These are phyloP conservation scores for Cyclotella distinguenda DNA, from an alignment of 108 stramenopile genomes.

Conservation along the genomic window DNA sequence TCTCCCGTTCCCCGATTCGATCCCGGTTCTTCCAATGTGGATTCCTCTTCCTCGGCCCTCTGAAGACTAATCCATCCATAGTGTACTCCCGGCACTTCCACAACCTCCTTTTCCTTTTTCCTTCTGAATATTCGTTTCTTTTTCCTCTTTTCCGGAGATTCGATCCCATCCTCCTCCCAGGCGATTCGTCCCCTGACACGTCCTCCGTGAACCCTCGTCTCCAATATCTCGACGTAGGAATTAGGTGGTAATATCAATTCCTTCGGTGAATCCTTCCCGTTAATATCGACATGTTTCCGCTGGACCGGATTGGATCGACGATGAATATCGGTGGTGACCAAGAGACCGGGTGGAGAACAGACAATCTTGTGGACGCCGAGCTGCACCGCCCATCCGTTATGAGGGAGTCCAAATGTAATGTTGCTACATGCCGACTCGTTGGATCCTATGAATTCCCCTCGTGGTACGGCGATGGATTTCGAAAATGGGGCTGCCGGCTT, in stretches of 20 bases:
- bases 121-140: conserved; percentile 5
- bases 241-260: conserved; percentile 21
- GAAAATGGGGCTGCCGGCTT: neutral
- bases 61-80: conserved; percentile 39
- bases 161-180: conserved; percentile 14
- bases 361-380: conserved; percentile 33
- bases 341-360: conserved; percentile 22
- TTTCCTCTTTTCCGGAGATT: neutral
- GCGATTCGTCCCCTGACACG: conserved; percentile 26
- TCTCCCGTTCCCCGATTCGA: conserved; percentile 1
- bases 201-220: conserved; percentile 31
- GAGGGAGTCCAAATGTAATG: neutral
- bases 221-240: conserved; percentile 28
- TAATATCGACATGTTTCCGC: conserved; percentile 5
- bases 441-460: neutral
- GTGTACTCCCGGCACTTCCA: neutral
- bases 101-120: conserved; percentile 10
- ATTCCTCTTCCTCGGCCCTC: conserved; percentile 30
- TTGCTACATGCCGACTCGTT: conserved; percentile 1
- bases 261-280: neutral
- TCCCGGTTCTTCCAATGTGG: neutral
- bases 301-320: conserved; percentile 16
- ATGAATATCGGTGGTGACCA: conserved; percentile 22
- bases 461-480: conserved; percentile 6
- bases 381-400: conserved; percentile 35